phyloP scores from a whole-genome alignment of 768 basidiomycete species.

The Mycena vulgaris region DNA sequence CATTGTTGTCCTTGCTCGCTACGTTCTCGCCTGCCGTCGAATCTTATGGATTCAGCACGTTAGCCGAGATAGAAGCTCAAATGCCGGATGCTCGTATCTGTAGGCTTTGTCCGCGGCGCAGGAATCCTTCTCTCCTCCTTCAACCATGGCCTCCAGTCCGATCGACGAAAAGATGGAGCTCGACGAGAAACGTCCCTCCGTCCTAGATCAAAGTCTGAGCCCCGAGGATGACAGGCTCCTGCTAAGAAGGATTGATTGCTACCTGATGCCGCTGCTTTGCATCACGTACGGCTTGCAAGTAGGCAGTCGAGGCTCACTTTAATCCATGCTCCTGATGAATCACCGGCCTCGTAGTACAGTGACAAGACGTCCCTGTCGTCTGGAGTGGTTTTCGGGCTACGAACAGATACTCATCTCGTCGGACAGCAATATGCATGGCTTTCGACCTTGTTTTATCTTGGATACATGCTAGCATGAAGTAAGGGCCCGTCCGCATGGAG shows the following conservation, averaged over 20 bases:
- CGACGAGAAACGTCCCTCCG: not conserved
- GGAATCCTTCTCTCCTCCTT: not conserved
- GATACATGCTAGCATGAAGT: constrained; percentile 28
- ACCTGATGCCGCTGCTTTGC: constrained; percentile 29
- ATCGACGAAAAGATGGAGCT: not conserved
- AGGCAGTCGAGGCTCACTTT: not conserved
- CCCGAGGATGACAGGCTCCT: constrained; percentile 10
- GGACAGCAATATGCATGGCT: constrained; percentile 34
- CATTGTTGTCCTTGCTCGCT: not conserved
- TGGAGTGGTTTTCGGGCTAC: constrained; percentile 23
- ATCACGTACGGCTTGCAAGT: constrained; percentile 26
- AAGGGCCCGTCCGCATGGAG: not conserved
- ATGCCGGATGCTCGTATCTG: not conserved
- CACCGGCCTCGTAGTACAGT: constrained; percentile 10
- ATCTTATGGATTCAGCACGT: not conserved
- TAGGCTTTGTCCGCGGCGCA: not conserved
- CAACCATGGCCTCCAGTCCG: not conserved
- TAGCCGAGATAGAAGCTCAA: not conserved
- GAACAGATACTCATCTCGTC: constrained; percentile 25
- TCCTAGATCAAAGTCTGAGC: not conserved
- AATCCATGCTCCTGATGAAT: not conserved
- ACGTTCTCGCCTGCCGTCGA: not conserved
- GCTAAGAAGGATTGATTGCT: constrained; percentile 18
- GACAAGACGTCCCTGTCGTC: constrained; percentile 28
- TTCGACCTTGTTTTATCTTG: constrained; percentile 22